These are phyloP conservation scores for Fraxinus sp. DNA, from an alignment of 305 asterid genomes.

Conservation along the genomic window DNA sequence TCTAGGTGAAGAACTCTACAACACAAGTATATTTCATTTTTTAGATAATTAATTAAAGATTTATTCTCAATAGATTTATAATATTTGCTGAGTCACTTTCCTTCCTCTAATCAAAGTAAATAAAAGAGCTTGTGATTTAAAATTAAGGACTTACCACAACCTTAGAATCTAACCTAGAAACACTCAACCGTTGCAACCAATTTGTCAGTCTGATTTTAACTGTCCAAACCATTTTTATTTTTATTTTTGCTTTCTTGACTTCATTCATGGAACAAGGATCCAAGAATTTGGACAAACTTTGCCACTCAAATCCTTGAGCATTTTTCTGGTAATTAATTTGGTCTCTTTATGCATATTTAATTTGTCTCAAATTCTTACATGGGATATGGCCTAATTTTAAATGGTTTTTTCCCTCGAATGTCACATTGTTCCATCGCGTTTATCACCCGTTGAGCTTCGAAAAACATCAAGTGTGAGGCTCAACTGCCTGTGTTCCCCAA, in stretches of 20 bases:
- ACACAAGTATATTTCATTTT: neutral
- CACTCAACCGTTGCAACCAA: neutral
- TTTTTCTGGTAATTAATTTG: neutral
- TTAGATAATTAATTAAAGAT: neutral
- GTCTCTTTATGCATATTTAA: neutral
- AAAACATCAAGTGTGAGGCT: neutral
- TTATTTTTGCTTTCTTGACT: neutral
- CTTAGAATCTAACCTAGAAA: conserved; percentile 25
- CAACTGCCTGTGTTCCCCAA: conserved; percentile 29
- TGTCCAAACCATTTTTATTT: neutral
- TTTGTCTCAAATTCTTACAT: neutral
- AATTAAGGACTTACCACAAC: conserved; percentile 7
- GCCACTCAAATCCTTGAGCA: neutral
- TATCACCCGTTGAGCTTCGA: conserved; percentile 3
- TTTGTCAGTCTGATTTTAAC: neutral
- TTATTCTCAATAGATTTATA: neutral
- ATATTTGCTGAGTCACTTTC: neutral
- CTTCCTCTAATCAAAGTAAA: conserved; percentile 9
- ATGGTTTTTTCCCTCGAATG: too few species aligned
- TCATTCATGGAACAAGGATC: neutral
- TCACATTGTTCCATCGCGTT: too few species aligned
- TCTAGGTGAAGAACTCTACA: neutral
- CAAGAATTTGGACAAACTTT: neutral
- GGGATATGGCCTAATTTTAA: neutral
- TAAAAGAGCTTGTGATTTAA: conserved; percentile 26